Base-by-base conservation (phyloP, 257 asterid genomes). In the Echium plantagineum region DNA sequence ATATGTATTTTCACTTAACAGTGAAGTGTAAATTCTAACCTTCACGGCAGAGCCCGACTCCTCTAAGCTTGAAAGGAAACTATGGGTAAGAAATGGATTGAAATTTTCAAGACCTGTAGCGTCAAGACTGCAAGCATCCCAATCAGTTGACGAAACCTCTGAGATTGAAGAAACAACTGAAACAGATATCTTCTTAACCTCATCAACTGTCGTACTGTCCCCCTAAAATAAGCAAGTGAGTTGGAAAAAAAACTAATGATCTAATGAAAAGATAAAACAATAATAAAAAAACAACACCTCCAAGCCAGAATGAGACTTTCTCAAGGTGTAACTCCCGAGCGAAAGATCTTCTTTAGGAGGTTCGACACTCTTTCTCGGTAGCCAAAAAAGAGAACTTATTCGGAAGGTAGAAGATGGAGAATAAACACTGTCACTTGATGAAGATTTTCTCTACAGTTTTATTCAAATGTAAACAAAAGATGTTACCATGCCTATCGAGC, bases 21-120 rank as follows among this genome's bases (percentile, higher is more conserved):
- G 21, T 17, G 56, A 18, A 52, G 3, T 28, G 24, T 62, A 31
- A 78, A 74, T 63, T 60, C 82, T 72, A 64, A 91, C 98, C 94
- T 83, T 89, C 57, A 81, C 83, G 13, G 98, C 94, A 65, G 80
- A 79, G 38, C 85, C 74, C 8, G 97, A 77, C 76, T 84, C 98
- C 81, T 91, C 98, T 71, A 91, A 83, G 94, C 94, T 84, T 54
- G 90, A 85, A 66, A 91, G 89, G 70, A 91, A 91, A 71, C 90
- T 85, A 60, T 91, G 94, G 57, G 85, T 64, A 52, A 88, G 84
- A 64, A 91, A 88, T 64, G 98, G 98, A 66, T 91, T 88, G 73
- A 78, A 81, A 57, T 82, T 66, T 32, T 83, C 81, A 2, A 76
- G 77, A 63, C 97, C 86, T 32, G 79, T 66, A 59, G 94, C 74